These are phyloP conservation scores for Multifurca ochricompacta DNA, from an alignment of 768 basidiomycete species.

Conservation along the genomic window DNA sequence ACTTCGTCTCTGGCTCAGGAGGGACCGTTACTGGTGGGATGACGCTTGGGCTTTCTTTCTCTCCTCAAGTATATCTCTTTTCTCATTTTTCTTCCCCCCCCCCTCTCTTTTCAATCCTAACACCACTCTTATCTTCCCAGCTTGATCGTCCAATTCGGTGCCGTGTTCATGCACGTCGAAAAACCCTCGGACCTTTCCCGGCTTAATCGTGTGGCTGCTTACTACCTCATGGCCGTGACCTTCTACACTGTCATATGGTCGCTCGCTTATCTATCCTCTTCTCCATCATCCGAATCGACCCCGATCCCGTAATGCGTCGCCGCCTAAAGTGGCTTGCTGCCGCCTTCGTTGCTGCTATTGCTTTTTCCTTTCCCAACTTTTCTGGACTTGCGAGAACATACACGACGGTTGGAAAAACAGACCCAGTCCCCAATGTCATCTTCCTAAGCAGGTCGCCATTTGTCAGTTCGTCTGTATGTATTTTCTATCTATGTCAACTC, in stretches of 20 bases:
- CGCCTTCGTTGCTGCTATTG: constrained; percentile 27
- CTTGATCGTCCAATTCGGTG: constrained; percentile 22
- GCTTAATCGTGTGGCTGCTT: constrained; percentile 23
- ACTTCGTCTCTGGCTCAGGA: constrained; percentile 22
- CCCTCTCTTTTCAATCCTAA: background rate
- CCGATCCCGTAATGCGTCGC: constrained; percentile 24
- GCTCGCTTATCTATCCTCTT: constrained; percentile 46
- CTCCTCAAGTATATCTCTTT: constrained; percentile 13
- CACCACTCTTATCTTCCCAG: background rate
- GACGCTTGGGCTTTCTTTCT: constrained; percentile 25
- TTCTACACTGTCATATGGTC: constrained; percentile 26
- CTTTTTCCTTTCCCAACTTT: constrained; percentile 38
- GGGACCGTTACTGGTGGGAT: constrained; percentile 26
- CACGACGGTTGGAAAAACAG: constrained; percentile 33
- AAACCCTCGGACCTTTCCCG: constrained; percentile 18
- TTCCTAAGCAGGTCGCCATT: constrained; percentile 41
- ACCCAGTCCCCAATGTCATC: constrained; percentile 33
- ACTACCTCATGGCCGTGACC: constrained; percentile 26
- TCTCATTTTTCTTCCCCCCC: background rate
- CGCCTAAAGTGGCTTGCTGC: constrained; percentile 19
- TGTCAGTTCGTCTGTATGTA: constrained; percentile 46
- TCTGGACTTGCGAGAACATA: constrained; percentile 37
- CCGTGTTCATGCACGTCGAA: constrained; percentile 26
- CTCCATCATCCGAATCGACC: constrained; percentile 47
- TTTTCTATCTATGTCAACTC: background rate